phyloP scores from a whole-genome alignment of 257 asterid species.

The Solanum verrucosum region DNA sequence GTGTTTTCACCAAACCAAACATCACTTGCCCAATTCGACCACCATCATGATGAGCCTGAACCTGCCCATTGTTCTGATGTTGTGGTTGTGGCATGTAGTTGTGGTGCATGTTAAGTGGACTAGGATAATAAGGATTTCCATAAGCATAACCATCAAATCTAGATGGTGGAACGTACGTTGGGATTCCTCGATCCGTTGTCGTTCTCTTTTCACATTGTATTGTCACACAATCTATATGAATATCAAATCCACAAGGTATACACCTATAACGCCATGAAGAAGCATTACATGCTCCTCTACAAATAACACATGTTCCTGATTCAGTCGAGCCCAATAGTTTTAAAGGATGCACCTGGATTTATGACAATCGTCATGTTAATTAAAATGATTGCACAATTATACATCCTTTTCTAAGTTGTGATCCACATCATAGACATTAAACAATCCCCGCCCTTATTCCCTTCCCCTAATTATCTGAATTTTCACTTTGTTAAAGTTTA shows the following conservation, averaged over 20 bases:
- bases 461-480: background rate
- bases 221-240: conserved; percentile 31
- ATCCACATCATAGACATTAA: background rate
- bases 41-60: background rate
- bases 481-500: no score
- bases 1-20: conserved; percentile 25
- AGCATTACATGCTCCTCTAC: conserved; percentile 1
- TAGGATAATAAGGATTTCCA: conserved; percentile 6
- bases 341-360: conserved; percentile 14
- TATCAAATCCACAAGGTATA: conserved; percentile 14
- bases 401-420: background rate
- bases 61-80: background rate
- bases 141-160: background rate
- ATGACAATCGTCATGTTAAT: background rate
- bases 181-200: conserved; percentile 8
- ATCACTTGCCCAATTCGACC: conserved; percentile 12
- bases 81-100: background rate
- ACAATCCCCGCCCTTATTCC: background rate
- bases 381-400: background rate
- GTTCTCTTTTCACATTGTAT: conserved; percentile 5
- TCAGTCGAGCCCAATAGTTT: background rate
- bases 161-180: background rate
- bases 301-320: conserved; percentile 13
- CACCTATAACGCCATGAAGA: conserved; percentile 38
- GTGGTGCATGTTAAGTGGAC: conserved; percentile 4